A percentile compares a stretch with the other conserved stretches of the same genome.
Conservation (phyloP, 768 basidiomycete species). For the Trametes gibbosa region DNA sequence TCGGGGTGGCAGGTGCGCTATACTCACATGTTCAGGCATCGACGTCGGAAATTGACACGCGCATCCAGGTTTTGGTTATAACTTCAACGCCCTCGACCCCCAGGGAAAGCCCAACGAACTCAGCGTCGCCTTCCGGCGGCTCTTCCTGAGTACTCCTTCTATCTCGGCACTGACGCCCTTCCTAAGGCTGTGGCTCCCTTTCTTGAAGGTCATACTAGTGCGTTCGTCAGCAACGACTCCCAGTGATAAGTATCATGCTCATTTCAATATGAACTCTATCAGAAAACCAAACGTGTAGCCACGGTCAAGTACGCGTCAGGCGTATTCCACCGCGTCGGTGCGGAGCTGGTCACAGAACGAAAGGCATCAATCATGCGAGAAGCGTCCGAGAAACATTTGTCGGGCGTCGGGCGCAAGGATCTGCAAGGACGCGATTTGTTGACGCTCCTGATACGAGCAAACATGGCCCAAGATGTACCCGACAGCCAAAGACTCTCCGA, state of each 20-base stretch:
- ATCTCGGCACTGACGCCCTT: too few species aligned
- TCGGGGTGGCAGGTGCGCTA: slow-evolving; percentile 38
- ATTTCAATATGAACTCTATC: too few species aligned
- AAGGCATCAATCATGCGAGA: slow-evolving; percentile 27
- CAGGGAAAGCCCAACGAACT: slow-evolving; percentile 30
- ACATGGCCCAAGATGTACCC: slow-evolving; percentile 58
- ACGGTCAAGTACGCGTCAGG: background rate
- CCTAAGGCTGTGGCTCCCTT: too few species aligned
- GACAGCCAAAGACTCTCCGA: slow-evolving; percentile 56
- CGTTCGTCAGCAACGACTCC: too few species aligned
- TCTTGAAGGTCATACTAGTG: too few species aligned
- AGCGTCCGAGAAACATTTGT: slow-evolving; percentile 22
- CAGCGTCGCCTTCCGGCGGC: slow-evolving; percentile 26
- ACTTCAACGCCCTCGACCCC: slow-evolving; percentile 31
- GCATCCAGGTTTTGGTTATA: slow-evolving; percentile 34
- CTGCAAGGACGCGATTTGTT: slow-evolving; percentile 51
- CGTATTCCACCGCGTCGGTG: slow-evolving; percentile 25
- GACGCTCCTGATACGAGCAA: slow-evolving; percentile 59
- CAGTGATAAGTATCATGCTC: too few species aligned
- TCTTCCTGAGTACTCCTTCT: slow-evolving; percentile 15
- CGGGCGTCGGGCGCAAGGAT: slow-evolving; percentile 32
- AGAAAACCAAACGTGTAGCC: too few species aligned
- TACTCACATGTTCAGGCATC: background rate
- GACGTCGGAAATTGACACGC: too few species aligned
- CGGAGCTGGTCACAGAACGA: slow-evolving; percentile 28